Conservation (phyloP, 2,329 filamentous ascomycete species). For the Orbilia oligospora region DNA sequence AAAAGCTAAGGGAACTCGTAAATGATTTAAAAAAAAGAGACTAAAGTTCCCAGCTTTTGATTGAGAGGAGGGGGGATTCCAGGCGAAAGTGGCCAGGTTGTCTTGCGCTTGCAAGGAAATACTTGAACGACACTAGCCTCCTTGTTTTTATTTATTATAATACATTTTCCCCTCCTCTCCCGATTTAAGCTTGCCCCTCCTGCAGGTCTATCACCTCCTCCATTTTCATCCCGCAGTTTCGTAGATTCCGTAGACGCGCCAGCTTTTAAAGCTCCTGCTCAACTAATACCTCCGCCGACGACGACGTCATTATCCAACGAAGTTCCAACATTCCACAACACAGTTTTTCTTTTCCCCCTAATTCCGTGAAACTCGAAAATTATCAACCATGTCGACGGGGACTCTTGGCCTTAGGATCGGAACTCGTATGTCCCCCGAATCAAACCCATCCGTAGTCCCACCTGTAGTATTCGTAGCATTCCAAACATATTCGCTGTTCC, state of each 20-base stretch:
- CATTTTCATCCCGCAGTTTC: not conserved
- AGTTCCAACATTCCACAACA: conserved; percentile 23
- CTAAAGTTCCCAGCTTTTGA: no score
- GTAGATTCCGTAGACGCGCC: conserved; percentile 20
- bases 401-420: conserved; percentile 54
- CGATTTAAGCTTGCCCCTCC: conserved; percentile 9
- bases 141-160: not conserved
- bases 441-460: not conserved
- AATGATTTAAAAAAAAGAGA: not conserved
- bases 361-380: not conserved
- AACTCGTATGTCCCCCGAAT: conserved; percentile 42
- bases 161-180: not conserved
- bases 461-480: not conserved
- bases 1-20: not conserved
- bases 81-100: conserved; percentile 35
- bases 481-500: no score
- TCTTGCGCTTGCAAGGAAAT: conserved; percentile 6
- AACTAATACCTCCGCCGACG: not conserved
- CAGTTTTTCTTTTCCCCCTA: conserved; percentile 10
- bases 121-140: conserved; percentile 8
- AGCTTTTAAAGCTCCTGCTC: not conserved
- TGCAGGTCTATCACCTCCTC: conserved; percentile 1
- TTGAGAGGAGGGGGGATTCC: conserved; percentile 14
- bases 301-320: conserved; percentile 10
- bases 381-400: conserved; percentile 39